Evolutionary conservation across 768 basidiomycete genomes (phyloP).

Genomic region (Tricholoma hemisulphureum): DNA sequence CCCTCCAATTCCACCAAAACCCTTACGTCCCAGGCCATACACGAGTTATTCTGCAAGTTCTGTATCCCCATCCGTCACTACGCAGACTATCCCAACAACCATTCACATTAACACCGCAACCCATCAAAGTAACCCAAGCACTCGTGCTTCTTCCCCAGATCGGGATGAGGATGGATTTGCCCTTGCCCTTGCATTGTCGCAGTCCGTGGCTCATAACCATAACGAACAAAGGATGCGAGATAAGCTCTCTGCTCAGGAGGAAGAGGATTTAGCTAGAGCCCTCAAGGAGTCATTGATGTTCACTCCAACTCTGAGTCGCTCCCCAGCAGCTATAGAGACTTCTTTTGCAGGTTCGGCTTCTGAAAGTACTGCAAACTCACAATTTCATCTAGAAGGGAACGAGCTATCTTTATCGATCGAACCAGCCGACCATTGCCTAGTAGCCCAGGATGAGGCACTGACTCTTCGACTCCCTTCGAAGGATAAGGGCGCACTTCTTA

Average conservation of each 20-base stretch:
- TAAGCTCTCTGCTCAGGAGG: slow-evolving; percentile 47
- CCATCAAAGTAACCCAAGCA: background rate
- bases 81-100: background rate
- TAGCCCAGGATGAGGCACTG: slow-evolving; percentile 1
- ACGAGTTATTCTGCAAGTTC: background rate
- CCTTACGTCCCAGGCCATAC: background rate
- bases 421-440: background rate
- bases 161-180: slow-evolving; percentile 45
- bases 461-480: slow-evolving; percentile 1
- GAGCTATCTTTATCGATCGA: background rate
- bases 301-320: background rate
- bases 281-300: slow-evolving; percentile 49
- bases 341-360: slow-evolving; percentile 22
- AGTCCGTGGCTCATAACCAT: slow-evolving; percentile 40
- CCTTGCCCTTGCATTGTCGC: slow-evolving; percentile 46
- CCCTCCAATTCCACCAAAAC: slow-evolving; percentile 44
- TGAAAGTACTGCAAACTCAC: background rate
- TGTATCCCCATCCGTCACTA: background rate
- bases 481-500: background rate
- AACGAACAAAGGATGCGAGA: slow-evolving; percentile 32
- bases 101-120: background rate
- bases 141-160: slow-evolving; percentile 12
- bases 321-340: slow-evolving; percentile 6
- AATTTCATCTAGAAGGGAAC: background rate
- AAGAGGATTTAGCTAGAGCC: slow-evolving; percentile 65